Base-by-base conservation (phyloP, 441 rosid species). In the Gossypium lobatum region DNA sequence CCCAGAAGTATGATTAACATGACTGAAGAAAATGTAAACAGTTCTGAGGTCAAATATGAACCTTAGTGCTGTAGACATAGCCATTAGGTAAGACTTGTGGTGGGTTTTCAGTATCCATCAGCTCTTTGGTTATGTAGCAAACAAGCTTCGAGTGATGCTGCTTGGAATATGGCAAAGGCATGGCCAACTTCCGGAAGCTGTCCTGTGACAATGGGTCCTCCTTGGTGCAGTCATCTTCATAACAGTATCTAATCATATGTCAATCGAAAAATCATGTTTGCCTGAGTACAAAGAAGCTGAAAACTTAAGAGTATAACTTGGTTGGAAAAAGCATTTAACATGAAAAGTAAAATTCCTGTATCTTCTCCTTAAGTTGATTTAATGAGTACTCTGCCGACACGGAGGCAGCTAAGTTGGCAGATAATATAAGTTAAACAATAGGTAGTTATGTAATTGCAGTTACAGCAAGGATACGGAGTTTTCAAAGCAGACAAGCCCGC, bases 41-140 rank as follows among this genome's bases (percentile, higher is more conserved):
- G 6, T 60, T 26, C 8, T 28, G 11, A 13, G 64, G 58, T 57
- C 37, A 72, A 66, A 68, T 48, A 64, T 72, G 39, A 79, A 92
- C 99, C 98, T 93, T 95, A 25, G 93, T 77, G 82, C 98, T 90
- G 85, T 95, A 93, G 73, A 91, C 95, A 75, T 91, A 87, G 81
- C 98, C 99, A 72, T 93, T 95, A 57, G 97, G 98, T 72, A 95
- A 83, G 82, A 95, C 99, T 79, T 84, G 93, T 2, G 99, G 99
- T 21, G 97, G 98, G 79, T 95, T 95, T 88, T 93, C 98, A 6
- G 99, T 90, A 84, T 95, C 98, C 97, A 95, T 95, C 13, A 90
- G 84, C 83, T 93, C 93, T 83, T 91, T 93, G 14, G 98, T 87
- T 80, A 95, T 91, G 82, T 88, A 91, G 82, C 98, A 95, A 70